phyloP scores from a whole-genome alignment of 208 protist genomes.

The Paratrypanosoma confusum region DNA sequence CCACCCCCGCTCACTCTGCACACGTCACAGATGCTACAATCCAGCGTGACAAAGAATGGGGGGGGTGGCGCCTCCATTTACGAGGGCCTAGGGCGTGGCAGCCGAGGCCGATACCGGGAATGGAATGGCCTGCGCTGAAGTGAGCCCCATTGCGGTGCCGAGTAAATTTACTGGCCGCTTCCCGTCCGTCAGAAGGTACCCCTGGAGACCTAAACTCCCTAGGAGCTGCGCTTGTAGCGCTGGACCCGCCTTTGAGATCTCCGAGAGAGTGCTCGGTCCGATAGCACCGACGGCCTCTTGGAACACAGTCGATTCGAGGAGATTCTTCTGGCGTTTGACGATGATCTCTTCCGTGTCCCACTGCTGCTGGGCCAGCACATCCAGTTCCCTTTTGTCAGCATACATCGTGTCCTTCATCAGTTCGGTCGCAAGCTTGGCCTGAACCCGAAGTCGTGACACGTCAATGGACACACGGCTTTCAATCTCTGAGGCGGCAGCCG shows the following conservation, averaged over 20 bases:
- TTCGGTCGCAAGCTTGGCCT: constrained; percentile 29
- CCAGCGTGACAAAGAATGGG: too few relatives aligned
- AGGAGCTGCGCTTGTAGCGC: constrained; percentile 76
- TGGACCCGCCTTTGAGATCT: constrained; percentile 73
- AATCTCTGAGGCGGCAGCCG: constrained; percentile 76
- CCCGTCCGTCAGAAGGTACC: constrained; percentile 89
- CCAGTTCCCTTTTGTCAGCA: constrained; percentile 30
- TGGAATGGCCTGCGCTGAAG: constrained; percentile 13
- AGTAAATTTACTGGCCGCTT: constrained; percentile 88
- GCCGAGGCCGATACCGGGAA: too few relatives aligned
- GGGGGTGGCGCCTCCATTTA: too few relatives aligned
- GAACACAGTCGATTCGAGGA: constrained; percentile 22
- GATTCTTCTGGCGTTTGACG: constrained; percentile 18
- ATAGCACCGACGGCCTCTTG: constrained; percentile 38
- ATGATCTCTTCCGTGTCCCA: constrained; percentile 23
- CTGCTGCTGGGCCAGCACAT: constrained; percentile 16
- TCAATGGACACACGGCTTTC: constrained; percentile 76
- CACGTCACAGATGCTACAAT: too few relatives aligned
- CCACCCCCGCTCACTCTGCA: too few relatives aligned
- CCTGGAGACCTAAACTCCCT: constrained; percentile 61
- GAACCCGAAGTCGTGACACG: constrained; percentile 58
- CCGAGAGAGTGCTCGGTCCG: constrained; percentile 56
- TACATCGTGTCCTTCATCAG: constrained; percentile 29
- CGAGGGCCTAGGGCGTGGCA: too few relatives aligned
- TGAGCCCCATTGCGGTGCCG: constrained; percentile 65